Base-by-base conservation (phyloP, 768 basidiomycete species). In the Hericium erinaceus region DNA sequence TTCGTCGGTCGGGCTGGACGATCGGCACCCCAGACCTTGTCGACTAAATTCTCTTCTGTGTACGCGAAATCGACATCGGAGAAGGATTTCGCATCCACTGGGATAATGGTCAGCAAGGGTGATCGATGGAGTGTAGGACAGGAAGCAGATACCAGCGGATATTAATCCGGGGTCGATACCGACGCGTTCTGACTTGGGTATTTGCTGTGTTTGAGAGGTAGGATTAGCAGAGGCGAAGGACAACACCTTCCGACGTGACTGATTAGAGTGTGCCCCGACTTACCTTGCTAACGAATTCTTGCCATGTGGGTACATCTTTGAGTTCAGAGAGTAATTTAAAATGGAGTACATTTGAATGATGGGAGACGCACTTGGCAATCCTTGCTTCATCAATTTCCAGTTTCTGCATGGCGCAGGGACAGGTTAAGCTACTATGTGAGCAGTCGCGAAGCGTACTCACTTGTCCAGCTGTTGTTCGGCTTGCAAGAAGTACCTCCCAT, bases 401-500 rank as follows among this genome's bases (percentile, higher is more conserved):
- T 94, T 93, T 51, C 86, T 89, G 64, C n/a, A 12, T 44, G 12
- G 52, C 11, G 37, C 2, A n/a, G 16, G 33, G 40, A 48, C 44
- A 22, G 28, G 13, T 54, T 18, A 44, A 24, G 22, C n/a, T 24
- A 46, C 40, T 26, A n/a, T 37, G 59, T 16, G 39, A 18, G 13
- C 41, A 57, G 6, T 20, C 48, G 33, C 20, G 50, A 13, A 4
- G n/a, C 26, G 26, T 7, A 22, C 83, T 68, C 63, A 90, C 92
- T 78, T 60, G 69, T 95, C 92, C 62, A 99, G 74, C 71, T 99
- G 92, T 61, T 93, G 81, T 59, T 80, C 82, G 0, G 97, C 97
- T 72, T 99, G 95, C 37, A 98, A 73, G 66, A 89, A 97, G 67
- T 99, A 99, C 48, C 95, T 75, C 3, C 95, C 97, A 74, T 99